Evolutionary conservation across 192 early-diverging fungal species (phyloP).

Genomic region (Mortierella antarctica): DNA sequence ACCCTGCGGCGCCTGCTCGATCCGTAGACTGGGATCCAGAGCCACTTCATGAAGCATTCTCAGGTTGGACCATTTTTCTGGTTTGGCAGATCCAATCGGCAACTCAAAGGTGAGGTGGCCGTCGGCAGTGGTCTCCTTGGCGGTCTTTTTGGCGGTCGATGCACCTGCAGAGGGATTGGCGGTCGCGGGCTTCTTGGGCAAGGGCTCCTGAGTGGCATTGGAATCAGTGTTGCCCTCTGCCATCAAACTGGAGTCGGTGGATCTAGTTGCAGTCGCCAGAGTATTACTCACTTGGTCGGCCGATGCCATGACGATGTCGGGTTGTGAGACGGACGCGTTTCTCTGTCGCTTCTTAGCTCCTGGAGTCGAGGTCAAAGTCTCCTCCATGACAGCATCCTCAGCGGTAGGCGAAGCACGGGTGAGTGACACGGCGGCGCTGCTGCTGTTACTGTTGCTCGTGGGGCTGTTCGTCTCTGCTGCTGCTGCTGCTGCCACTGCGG

Average conservation of each 20-base stretch:
- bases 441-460: not conserved
- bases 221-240: not conserved
- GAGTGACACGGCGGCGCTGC: not conserved
- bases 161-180: not conserved
- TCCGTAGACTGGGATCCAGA: conserved; percentile 76
- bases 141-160: not conserved
- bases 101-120: not conserved
- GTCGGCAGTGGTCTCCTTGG: not conserved
- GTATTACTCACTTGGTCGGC: not conserved
- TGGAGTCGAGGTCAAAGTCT: not conserved
- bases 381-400: not conserved
- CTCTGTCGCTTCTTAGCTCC: conserved; percentile 22
- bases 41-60: conserved; percentile 83
- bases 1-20: conserved; percentile 38
- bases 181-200: conserved; percentile 4
- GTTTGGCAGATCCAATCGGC: conserved; percentile 51
- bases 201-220: conserved; percentile 1
- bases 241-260: too few species aligned
- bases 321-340: not conserved
- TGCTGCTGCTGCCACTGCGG: too few species aligned
- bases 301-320: not conserved
- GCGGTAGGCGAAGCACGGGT: not conserved
- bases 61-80: conserved; percentile 64
- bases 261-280: too few species aligned
- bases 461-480: not conserved